A percentile compares a stretch with the other conserved stretches of the same genome.
Conservation (phyloP, 2,329 filamentous ascomycete genomes). For the Nigrograna mackinnonii region DNA sequence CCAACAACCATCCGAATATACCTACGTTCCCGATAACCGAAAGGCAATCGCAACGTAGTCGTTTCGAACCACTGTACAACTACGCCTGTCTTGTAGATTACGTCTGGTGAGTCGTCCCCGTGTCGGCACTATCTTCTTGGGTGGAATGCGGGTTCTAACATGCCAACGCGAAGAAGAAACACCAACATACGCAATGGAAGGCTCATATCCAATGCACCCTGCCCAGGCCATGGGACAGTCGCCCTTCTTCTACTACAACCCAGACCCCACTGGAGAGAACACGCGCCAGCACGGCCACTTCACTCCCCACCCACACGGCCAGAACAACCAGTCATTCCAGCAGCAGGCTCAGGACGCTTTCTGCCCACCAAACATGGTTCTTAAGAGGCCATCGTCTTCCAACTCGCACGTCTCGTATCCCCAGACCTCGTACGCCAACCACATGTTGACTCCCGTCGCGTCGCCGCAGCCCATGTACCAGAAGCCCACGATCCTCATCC, state of each 20-base stretch:
- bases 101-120: conserved; percentile 17
- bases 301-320: conserved; percentile 57
- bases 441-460: conserved; percentile 73
- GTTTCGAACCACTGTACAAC: conserved; percentile 12
- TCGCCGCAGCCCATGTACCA: conserved; percentile 75
- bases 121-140: neutral
- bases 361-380: conserved; percentile 49
- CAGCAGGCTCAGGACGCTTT: conserved; percentile 50
- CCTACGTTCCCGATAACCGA: conserved; percentile 8
- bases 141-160: conserved; percentile 24
- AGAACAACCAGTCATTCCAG: conserved; percentile 40
- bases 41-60: conserved; percentile 8
- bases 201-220: conserved; percentile 58
- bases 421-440: conserved; percentile 59
- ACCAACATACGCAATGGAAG: conserved; percentile 62
- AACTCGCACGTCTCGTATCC: conserved; percentile 60
- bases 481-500: conserved; percentile 73
- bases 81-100: conserved; percentile 18
- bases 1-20: conserved; percentile 1
- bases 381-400: conserved; percentile 62
- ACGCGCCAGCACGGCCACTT: conserved; percentile 75
- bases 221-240: conserved; percentile 67
- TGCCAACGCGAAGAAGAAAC: conserved; percentile 20
- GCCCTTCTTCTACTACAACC: conserved; percentile 85
- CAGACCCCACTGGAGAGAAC: conserved; percentile 71